Percentiles rank a stretch among this genome's conserved stretches.
These are phyloP conservation scores for Coriaria nepalensis DNA, from an alignment of 306 rosid species.

Conservation along the genomic window DNA sequence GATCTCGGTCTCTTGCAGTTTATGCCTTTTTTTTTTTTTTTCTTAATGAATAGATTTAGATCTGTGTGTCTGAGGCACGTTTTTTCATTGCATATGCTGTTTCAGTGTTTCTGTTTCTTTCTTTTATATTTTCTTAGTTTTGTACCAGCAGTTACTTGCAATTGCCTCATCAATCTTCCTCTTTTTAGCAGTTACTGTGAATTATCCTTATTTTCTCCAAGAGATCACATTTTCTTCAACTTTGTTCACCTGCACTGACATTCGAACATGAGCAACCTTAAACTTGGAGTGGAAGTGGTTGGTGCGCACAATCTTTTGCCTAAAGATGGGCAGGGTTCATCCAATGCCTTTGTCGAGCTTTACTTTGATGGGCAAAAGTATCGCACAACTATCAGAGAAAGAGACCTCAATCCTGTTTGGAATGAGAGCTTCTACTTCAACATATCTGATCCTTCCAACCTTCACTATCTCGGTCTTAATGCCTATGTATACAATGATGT, in stretches of 20 bases:
- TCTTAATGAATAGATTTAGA: too few relatives aligned
- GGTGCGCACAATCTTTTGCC: conserved; percentile 82
- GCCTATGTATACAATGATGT: conserved; percentile 41
- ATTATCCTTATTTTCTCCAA: conserved; percentile 6
- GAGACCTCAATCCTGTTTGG: conserved; percentile 77
- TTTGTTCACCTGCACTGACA: not conserved
- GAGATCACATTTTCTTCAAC: too few relatives aligned
- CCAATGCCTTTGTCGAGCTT: conserved; percentile 66
- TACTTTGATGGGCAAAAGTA: conserved; percentile 63
- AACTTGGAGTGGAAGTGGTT: conserved; percentile 66
- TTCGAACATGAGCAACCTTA: conserved; percentile 40
- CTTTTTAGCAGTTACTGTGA: conserved; percentile 19
- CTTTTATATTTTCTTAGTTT: too few relatives aligned
- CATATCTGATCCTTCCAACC: conserved; percentile 63
- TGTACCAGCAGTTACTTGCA: conserved; percentile 3
- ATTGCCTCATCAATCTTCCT: conserved; percentile 5
- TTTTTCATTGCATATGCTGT: too few relatives aligned
- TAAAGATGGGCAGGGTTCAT: conserved; percentile 74
- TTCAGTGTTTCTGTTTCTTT: too few relatives aligned
- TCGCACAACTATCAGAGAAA: conserved; percentile 60
- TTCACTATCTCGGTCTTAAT: conserved; percentile 55
- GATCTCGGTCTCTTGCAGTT: not conserved
- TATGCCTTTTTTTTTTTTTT: too few relatives aligned
- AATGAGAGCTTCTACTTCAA: conserved; percentile 73
- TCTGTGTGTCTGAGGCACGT: too few relatives aligned